Evolutionary conservation across 1,284 basidiomycete species (phyloP).

Genomic region (Ustilago shanxiensis): DNA sequence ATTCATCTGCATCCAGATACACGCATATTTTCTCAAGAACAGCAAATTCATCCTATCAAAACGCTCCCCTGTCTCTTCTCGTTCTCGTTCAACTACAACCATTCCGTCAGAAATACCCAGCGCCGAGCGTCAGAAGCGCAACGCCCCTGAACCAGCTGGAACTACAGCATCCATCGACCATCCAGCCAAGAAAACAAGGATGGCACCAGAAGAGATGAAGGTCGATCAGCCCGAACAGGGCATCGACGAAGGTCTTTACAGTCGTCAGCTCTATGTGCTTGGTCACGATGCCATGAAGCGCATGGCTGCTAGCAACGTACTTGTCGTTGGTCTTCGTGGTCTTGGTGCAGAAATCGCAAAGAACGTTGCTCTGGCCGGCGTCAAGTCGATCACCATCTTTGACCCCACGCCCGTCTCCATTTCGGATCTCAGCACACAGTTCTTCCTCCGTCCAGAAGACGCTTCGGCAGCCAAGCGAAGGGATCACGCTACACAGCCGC

Average conservation of each 20-base stretch:
- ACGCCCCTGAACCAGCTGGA: constrained; percentile 1
- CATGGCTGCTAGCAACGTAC: constrained; percentile 96
- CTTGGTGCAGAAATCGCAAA: constrained; percentile 98
- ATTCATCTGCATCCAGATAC: background rate
- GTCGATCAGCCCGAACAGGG: constrained; percentile 52
- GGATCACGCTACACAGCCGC: constrained; percentile 86
- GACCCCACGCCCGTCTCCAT: constrained; percentile 89
- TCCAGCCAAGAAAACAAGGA: constrained; percentile 11
- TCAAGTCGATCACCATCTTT: constrained; percentile 96
- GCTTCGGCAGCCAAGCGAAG: constrained; percentile 78
- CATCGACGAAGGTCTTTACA: constrained; percentile 65
- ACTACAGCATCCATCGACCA: background rate
- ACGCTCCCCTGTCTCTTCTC: background rate
- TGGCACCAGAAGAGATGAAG: constrained; percentile 55
- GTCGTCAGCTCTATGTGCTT: constrained; percentile 69
- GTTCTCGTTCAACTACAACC: background rate
- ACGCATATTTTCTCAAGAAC: background rate
- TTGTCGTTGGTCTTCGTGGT: constrained; percentile 92
- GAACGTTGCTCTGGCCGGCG: constrained; percentile 93
- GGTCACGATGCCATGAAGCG: constrained; percentile 87
- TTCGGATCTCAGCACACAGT: constrained; percentile 93
- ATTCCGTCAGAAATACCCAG: background rate
- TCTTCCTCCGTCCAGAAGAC: constrained; percentile 91
- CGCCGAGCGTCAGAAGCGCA: constrained; percentile 3
- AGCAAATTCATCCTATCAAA: background rate